Evolutionary conservation across 192 early-diverging fungal genomes (phyloP).

Genomic region (Coemansia sp.): DNA sequence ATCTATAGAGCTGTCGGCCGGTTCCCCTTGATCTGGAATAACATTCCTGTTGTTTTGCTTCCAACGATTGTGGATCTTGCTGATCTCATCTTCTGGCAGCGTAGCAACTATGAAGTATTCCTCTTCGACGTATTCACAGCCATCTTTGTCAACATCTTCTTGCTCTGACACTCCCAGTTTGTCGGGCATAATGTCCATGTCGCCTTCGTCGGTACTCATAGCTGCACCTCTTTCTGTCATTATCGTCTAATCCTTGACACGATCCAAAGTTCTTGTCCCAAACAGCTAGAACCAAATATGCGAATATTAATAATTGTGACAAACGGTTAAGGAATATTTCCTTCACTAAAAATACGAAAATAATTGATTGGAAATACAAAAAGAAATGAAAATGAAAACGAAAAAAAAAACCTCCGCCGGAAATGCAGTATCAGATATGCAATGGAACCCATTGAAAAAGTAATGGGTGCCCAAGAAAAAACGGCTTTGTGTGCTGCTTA

Average conservation of each 20-base stretch:
- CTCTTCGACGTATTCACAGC: constrained; percentile 37
- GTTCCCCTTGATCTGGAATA: background rate
- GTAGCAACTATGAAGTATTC: constrained; percentile 37
- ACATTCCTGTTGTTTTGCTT: background rate
- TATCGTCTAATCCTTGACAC: background rate
- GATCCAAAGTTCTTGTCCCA: too few relatives aligned
- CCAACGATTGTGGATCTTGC: background rate
- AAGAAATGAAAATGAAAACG: background rate
- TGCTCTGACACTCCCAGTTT: background rate
- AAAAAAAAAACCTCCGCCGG: background rate
- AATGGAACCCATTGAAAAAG: background rate
- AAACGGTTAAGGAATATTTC: too few relatives aligned
- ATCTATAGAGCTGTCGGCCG: background rate
- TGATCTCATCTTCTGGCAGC: constrained; percentile 17
- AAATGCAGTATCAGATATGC: background rate
- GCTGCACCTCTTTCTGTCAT: background rate
- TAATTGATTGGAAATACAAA: background rate
- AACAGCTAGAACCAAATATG: too few relatives aligned
- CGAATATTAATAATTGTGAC: too few relatives aligned
- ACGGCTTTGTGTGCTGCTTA: background rate
- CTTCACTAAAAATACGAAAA: too few relatives aligned
- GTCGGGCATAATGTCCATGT: background rate
- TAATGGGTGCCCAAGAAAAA: constrained; percentile 1
- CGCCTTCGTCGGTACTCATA: background rate
- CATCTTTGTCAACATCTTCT: background rate